Base-by-base conservation (phyloP, 176 grass and related monocot species). In the Poa pratensis region DNA sequence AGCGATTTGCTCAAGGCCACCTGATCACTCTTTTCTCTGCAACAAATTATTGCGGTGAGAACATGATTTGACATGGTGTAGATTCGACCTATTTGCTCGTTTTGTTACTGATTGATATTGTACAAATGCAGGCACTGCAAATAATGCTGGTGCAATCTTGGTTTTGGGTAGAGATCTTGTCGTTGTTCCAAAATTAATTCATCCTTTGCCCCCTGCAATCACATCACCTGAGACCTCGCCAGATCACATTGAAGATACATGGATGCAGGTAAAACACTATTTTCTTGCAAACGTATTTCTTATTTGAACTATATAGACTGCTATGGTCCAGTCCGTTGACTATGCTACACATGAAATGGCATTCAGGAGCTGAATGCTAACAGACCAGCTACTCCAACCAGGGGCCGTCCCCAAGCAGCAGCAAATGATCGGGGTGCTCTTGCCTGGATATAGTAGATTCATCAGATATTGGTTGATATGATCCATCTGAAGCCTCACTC, bases 151-250 rank as follows among this genome's bases (percentile, higher is more conserved):
- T 37, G 97, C 97, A 50, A 99, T 99, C 76, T 79, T 99, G 72
- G 97, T 99, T 85, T 92, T 99, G 81, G 97, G 97, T 79, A 94
- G 97, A 91, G 97, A 99, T 88, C 91, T 99, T 80, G 97, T 99
- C 14, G 97, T 99, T 6, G 97, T 99, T 76, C 97, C 97, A 37
- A 99, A 99, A 86, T 86, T 99, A 69, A 99, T 99, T 62, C 97
- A 99, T 91, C 97, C 97, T 90, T 94, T 99, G 65, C 97, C 97
- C 60, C 97, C 97, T 67, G 94, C 91, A 48, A 92, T 99, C 70
- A 96, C 77, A 77, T 99, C 94, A 67, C 91, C 97, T 0, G 97
- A 99, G 87, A 88, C 94, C 62, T 99, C 94, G 10, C 94, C 92
- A 17, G 94, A 99, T 88, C 93, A 96, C 61, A 92, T 94, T 34